Base-by-base conservation (phyloP, 2,329 filamentous ascomycete genomes). In the Arthrobotrys conoides region DNA sequence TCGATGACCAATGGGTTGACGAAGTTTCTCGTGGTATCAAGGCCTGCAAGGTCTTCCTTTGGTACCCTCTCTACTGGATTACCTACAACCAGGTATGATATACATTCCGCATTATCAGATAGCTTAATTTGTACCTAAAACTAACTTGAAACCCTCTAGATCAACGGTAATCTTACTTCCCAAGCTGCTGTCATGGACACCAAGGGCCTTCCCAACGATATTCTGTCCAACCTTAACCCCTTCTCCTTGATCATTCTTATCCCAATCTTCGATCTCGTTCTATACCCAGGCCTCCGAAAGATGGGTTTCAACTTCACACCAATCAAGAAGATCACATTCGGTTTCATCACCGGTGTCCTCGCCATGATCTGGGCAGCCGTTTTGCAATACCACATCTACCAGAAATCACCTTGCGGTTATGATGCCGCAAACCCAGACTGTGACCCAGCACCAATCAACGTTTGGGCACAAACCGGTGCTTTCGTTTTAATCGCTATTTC, bases 211-310 rank as follows among this genome's bases (percentile, higher is more conserved):
- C 92, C 92, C 82, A 94, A 94, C 86, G 92, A 94, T 83, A 85
- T 94, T 72, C 88, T 94, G 82, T 88, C 90, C 83, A 93, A 93
- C 85, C 86, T 94, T 48, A 91, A 94, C 84, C 91, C 92, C 5
- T 89, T 94, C 80, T 89, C 91, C 27, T 89, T 94, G 79, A 88
- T 94, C 81, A 89, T 94, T 82, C 88, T 94, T 84, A 91, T 93
- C 61, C 91, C 91, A 1, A 85, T 94, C 79, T 88, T 90, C 80
- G 92, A 94, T 82, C 87, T 86, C 30, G n/a, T 90, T 44, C 81
- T 94, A 73, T 94, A 93, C 84, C 92, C 92, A 0, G 83, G 87
- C 18, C 87, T 94, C 72, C 89, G 90, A 82, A 89, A 88, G 82
- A 76, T 87, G 30, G 88, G 88, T 53, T 87, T 93, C 83, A 86